Conservation (phyloP, 495 filamentous ascomycete species). For the Hypoxylon subgilvum region DNA sequence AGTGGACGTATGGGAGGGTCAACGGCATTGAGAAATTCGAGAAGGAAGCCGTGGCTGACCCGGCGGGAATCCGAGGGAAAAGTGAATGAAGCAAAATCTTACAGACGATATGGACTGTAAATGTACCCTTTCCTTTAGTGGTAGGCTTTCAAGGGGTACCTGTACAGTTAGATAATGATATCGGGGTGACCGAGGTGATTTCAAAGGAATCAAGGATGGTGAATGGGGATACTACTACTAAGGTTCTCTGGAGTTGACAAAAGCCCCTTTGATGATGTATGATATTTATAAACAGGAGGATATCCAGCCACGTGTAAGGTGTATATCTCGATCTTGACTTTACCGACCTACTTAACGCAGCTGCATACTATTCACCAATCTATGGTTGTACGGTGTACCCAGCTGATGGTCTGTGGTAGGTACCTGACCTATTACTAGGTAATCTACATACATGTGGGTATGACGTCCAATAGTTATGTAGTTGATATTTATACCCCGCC, state of each 20-base stretch:
- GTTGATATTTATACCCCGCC: too few species aligned
- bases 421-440: too few species aligned
- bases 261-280: constrained; percentile 22
- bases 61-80: constrained; percentile 38
- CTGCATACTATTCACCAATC: background rate
- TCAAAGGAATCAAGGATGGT: constrained; percentile 25
- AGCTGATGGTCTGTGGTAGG: too few species aligned
- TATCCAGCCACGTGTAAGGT: background rate
- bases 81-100: constrained; percentile 7
- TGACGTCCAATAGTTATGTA: too few species aligned
- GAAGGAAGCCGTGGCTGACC: constrained; percentile 37
- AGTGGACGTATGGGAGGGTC: constrained; percentile 69
- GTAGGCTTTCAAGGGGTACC: too few species aligned
- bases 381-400: too few species aligned
- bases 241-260: constrained; percentile 10
- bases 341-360: background rate
- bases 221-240: constrained; percentile 5
- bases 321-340: background rate
- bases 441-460: constrained; percentile 10
- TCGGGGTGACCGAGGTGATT: constrained; percentile 8
- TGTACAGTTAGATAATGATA: too few species aligned
- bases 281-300: constrained; percentile 11
- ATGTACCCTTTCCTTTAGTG: too few species aligned
- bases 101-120: too few species aligned
- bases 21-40: constrained; percentile 66